phyloP scores from a whole-genome alignment of 495 filamentous ascomycete species.

The Hypoxylon subgilvum region DNA sequence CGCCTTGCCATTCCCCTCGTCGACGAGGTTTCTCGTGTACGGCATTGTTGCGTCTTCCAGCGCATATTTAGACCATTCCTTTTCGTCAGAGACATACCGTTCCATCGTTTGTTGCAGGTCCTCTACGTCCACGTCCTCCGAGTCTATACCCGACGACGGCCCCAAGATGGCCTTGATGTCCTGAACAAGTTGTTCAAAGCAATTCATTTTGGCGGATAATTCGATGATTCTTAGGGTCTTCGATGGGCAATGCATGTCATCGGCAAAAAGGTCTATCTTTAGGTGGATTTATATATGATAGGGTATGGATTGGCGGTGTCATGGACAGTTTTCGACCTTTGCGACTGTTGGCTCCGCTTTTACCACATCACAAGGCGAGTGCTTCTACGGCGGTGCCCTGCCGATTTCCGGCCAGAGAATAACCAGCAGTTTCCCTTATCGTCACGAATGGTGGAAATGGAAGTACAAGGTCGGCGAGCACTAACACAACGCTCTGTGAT shows the following conservation, averaged over 20 bases:
- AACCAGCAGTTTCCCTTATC: constrained; percentile 33
- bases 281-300: constrained; percentile 11
- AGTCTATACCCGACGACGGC: constrained; percentile 78
- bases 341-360: constrained; percentile 31
- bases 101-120: constrained; percentile 73
- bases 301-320: constrained; percentile 21
- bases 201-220: constrained; percentile 41
- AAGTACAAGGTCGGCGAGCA: constrained; percentile 23
- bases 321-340: constrained; percentile 7
- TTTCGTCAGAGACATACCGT: constrained; percentile 66
- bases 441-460: constrained; percentile 10
- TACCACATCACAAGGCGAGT: constrained; percentile 4
- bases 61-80: constrained; percentile 76
- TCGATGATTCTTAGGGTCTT: constrained; percentile 1
- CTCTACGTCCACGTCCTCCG: constrained; percentile 75
- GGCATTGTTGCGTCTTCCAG: constrained; percentile 65
- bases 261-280: constrained; percentile 8
- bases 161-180: constrained; percentile 75
- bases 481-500: constrained; percentile 21
- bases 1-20: constrained; percentile 88
- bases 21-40: constrained; percentile 89
- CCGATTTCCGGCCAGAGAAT: constrained; percentile 30
- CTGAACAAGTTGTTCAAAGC: constrained; percentile 74
- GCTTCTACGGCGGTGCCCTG: too few species aligned
- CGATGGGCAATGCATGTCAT: constrained; percentile 1